phyloP scores from a whole-genome alignment of 2,329 filamentous ascomycete genomes.

The Ramularia endophylla region DNA sequence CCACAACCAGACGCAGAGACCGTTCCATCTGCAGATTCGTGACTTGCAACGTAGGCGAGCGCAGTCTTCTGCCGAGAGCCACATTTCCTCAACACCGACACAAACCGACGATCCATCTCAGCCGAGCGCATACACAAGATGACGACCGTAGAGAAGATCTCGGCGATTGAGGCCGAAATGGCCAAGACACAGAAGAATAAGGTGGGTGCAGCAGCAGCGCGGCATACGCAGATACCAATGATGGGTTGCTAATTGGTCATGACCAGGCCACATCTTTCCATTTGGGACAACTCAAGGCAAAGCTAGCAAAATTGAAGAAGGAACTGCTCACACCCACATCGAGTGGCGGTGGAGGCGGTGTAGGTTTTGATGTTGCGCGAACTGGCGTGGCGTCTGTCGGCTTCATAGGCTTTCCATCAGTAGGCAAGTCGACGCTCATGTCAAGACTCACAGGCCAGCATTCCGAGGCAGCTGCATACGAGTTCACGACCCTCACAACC shows the following conservation, averaged over 20 bases:
- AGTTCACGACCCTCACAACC: conserved; percentile 97
- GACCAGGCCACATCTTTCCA: conserved; percentile 30
- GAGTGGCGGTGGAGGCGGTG: conserved; percentile 69
- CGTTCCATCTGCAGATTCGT: too few relatives aligned
- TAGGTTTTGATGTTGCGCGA: conserved; percentile 94
- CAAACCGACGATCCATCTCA: too few relatives aligned
- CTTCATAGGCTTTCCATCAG: conserved; percentile 97
- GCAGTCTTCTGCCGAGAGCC: too few relatives aligned
- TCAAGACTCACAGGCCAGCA: conserved; percentile 90
- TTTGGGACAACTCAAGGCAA: conserved; percentile 82
- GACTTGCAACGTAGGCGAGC: too few relatives aligned
- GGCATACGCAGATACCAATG: not conserved
- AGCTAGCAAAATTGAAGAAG: conserved; percentile 94
- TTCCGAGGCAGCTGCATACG: conserved; percentile 94
- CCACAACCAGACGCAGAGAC: too few relatives aligned
- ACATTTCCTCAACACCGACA: too few relatives aligned
- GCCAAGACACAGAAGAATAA: conserved; percentile 97
- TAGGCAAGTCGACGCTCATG: conserved; percentile 98
- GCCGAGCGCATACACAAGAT: conserved; percentile 55
- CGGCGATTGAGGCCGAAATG: conserved; percentile 97
- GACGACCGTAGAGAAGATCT: conserved; percentile 99
- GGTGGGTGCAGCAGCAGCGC: conserved; percentile 37
- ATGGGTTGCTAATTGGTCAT: not conserved
- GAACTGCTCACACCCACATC: conserved; percentile 82
- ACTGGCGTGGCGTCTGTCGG: conserved; percentile 96